A percentile compares a stretch with the other conserved stretches of the same genome.
phyloP scores from a whole-genome alignment of 129 eudicot species.

The Rutidosis leptorrhynchoides region DNA sequence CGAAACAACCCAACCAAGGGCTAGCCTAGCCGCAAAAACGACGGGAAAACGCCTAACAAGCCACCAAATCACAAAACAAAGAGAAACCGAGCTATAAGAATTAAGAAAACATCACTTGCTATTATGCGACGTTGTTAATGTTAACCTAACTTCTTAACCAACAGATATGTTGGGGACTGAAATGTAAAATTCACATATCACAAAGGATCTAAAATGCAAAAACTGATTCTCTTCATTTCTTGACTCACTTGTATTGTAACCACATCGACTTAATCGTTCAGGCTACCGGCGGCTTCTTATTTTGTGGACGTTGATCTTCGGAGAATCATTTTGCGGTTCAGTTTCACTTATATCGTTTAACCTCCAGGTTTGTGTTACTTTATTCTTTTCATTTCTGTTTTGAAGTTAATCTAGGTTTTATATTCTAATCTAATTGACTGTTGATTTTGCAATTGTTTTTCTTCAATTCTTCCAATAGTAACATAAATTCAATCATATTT shows the following conservation, averaged over 20 bases:
- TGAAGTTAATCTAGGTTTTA: conserved; percentile 2
- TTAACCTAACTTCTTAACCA: too few relatives aligned
- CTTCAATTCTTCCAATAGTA: not conserved
- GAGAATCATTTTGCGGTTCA: not conserved
- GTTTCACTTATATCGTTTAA: too few relatives aligned
- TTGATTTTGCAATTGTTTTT: not conserved
- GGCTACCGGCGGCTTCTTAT: not conserved
- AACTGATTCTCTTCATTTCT: not conserved
- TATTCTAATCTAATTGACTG: not conserved
- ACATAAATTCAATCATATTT: not conserved
- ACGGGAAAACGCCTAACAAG: too few relatives aligned
- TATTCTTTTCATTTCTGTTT: not conserved
- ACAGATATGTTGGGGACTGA: not conserved
- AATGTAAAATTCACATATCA: not conserved
- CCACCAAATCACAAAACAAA: too few relatives aligned
- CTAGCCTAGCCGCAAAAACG: too few relatives aligned
- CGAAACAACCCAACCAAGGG: too few relatives aligned
- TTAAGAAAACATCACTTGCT: too few relatives aligned
- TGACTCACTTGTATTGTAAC: not conserved
- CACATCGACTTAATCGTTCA: not conserved
- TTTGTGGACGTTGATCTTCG: conserved; percentile 5
- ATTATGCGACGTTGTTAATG: too few relatives aligned
- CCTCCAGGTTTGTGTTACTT: not conserved
- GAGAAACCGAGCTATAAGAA: too few relatives aligned
- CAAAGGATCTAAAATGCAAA: not conserved